Conservation (phyloP, 2,329 filamentous ascomycete genomes). For the Ploettnerulaceae sp. region DNA sequence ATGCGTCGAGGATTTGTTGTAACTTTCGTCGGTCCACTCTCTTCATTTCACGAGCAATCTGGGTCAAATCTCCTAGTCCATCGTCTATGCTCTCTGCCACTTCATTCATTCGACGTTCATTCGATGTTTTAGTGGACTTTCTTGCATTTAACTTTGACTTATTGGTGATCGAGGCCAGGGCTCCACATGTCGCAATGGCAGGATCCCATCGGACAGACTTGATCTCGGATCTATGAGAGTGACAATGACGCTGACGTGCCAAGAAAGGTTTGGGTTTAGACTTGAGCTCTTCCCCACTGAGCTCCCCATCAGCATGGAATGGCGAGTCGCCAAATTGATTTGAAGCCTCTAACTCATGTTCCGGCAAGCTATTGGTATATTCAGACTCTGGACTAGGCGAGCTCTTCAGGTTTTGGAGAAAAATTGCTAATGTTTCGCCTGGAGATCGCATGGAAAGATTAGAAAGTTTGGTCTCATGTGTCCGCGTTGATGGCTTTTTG, state of each 20-base stretch:
- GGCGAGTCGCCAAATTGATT: neutral
- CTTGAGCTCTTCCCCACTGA: conserved; percentile 14
- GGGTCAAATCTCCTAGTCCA: conserved; percentile 8
- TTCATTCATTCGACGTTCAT: neutral
- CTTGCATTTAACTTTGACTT: neutral
- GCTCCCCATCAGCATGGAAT: conserved; percentile 3
- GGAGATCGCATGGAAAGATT: neutral
- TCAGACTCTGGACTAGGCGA: neutral
- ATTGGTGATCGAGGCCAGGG: conserved; percentile 7
- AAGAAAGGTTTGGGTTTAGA: conserved; percentile 16
- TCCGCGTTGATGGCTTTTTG: too few relatives aligned
- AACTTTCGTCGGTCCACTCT: conserved; percentile 19
- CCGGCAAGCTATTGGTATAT: neutral
- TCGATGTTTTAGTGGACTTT: neutral
- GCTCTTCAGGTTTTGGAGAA: neutral
- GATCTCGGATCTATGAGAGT: conserved; percentile 4
- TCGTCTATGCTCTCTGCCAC: conserved; percentile 5
- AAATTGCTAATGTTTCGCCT: neutral
- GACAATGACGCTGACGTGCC: neutral
- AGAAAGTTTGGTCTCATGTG: neutral
- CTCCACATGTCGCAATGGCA: conserved; percentile 19
- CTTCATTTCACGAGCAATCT: conserved; percentile 12
- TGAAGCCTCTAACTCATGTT: neutral
- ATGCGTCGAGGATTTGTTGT: conserved; percentile 19
- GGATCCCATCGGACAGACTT: conserved; percentile 28